These are phyloP conservation scores for Fragaria iinumae DNA, from an alignment of 306 rosid species.

Conservation along the genomic window DNA sequence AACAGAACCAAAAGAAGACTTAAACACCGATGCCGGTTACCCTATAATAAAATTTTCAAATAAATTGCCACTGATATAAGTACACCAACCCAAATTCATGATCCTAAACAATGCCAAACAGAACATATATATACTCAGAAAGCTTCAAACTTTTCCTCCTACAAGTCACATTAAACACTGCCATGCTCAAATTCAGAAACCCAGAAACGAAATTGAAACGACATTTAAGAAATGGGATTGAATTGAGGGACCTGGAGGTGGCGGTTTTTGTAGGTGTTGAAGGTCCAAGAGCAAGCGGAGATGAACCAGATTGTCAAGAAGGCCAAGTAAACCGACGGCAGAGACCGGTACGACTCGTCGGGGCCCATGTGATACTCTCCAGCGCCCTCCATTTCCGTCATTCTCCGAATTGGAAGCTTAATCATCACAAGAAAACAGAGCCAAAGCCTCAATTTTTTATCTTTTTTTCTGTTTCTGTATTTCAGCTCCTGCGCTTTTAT, in stretches of 20 bases:
- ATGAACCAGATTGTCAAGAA: conserved; percentile 74
- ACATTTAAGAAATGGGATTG: not conserved
- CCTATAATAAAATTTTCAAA: not conserved
- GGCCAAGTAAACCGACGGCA: conserved; percentile 72
- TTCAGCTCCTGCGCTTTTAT: conserved; percentile 1
- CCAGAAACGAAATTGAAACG: not conserved
- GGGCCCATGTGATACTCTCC: conserved; percentile 34
- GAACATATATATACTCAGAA: not conserved
- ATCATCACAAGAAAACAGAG: not conserved
- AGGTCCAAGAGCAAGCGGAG: conserved; percentile 87
- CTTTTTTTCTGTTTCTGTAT: not conserved
- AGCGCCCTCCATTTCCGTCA: conserved; percentile 26
- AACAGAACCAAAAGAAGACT: not conserved
- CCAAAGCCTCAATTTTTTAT: not conserved
- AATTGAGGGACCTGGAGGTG: conserved; percentile 66
- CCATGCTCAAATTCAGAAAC: not conserved
- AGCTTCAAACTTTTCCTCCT: not conserved
- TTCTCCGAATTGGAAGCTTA: conserved; percentile 17
- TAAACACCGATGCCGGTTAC: not conserved
- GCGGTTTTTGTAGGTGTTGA: conserved; percentile 76
- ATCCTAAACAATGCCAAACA: not conserved
- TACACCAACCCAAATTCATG: not conserved
- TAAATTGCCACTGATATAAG: not conserved
- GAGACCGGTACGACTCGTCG: conserved; percentile 71
- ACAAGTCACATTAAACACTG: not conserved